Evolutionary conservation across 495 filamentous ascomycete genomes (phyloP).

Genomic region (Jackrogersella multiformis): DNA sequence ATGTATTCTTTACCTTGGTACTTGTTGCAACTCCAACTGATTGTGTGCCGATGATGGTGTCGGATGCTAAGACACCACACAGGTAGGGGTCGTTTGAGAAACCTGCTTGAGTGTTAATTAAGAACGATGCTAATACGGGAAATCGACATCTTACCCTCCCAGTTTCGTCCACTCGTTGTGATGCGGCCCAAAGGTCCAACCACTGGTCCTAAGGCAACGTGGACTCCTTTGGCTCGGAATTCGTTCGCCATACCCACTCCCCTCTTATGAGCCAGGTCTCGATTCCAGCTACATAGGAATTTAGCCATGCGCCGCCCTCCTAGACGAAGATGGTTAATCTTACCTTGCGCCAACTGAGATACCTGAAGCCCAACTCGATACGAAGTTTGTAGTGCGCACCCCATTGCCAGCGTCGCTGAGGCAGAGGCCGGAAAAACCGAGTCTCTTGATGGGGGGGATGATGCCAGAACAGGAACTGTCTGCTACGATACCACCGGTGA

Average conservation of each 20-base stretch:
- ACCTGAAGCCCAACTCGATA: constrained; percentile 65
- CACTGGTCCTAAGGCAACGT: constrained; percentile 73
- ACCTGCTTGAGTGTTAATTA: constrained; percentile 36
- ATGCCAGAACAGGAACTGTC: constrained; percentile 64
- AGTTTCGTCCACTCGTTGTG: constrained; percentile 64
- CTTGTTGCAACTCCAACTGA: constrained; percentile 63
- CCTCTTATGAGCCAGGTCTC: constrained; percentile 57
- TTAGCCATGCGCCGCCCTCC: background rate
- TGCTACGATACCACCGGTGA: constrained; percentile 59
- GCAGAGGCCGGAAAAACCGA: constrained; percentile 70
- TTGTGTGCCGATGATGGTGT: constrained; percentile 62
- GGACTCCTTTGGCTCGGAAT: constrained; percentile 70
- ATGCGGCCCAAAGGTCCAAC: constrained; percentile 65
- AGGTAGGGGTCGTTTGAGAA: constrained; percentile 62
- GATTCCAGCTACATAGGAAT: constrained; percentile 64
- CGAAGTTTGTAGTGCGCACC: constrained; percentile 67
- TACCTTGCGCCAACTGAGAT: constrained; percentile 68
- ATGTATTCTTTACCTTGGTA: constrained; percentile 55
- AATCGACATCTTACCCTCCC: constrained; percentile 53
- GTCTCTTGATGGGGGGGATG: constrained; percentile 60
- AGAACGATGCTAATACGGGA: background rate
- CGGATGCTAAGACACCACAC: constrained; percentile 54
- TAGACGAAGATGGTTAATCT: background rate
- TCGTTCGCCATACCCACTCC: constrained; percentile 62
- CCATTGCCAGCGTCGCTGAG: constrained; percentile 71